Conservation (phyloP, 768 basidiomycete species). For the Lactifluus hygrophoroides region DNA sequence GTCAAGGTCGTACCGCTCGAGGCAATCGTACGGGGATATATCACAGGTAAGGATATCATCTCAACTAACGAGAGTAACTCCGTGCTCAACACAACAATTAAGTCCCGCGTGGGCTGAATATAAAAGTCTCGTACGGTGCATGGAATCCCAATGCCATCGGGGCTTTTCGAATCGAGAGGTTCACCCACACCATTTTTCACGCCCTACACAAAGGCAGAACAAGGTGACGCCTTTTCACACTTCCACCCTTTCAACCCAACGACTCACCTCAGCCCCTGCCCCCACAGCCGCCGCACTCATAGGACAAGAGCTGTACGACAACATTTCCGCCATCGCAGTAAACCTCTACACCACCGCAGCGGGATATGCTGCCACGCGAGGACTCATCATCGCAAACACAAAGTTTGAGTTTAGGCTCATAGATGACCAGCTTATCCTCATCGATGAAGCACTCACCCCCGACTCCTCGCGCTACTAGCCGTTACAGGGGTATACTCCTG, state of each 20-base stretch:
- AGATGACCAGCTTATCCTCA: no score
- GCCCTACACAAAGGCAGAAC: slow-evolving; percentile 94
- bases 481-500: slow-evolving; percentile 56
- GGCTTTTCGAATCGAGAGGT: slow-evolving; percentile 78
- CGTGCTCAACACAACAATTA: slow-evolving; percentile 25
- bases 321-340: slow-evolving; percentile 53
- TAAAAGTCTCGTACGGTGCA: no score
- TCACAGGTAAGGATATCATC: slow-evolving; percentile 93
- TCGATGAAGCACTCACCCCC: no score
- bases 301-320: no score
- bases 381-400: no score
- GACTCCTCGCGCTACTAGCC: slow-evolving; percentile 98
- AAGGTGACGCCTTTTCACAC: slow-evolving; percentile 50
- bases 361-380: slow-evolving; percentile 58
- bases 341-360: slow-evolving; percentile 68
- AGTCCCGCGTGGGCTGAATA: slow-evolving; percentile 97
- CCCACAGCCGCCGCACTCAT: slow-evolving; percentile 52
- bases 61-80: no score
- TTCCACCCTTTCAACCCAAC: not conserved
- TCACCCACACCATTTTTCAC: slow-evolving; percentile 84
- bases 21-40: slow-evolving; percentile 90
- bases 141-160: slow-evolving; percentile 58
- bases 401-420: no score
- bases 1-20: slow-evolving; percentile 88
- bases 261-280: not conserved